These are phyloP conservation scores for Solanum etuberosum DNA, from an alignment of 257 asterid genomes.

Conservation along the genomic window DNA sequence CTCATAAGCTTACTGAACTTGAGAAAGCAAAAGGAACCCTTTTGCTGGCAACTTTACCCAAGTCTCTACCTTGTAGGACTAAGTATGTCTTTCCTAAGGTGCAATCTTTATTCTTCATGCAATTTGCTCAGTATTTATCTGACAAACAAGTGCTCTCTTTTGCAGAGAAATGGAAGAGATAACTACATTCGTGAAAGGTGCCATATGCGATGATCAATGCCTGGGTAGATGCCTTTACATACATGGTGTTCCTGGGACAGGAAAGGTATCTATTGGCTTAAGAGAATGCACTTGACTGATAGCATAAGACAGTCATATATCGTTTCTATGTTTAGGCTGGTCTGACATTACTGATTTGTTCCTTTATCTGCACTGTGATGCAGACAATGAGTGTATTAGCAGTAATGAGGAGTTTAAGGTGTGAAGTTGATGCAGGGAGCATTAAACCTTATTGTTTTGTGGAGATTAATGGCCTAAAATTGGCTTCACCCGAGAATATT, in stretches of 20 bases:
- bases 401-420: conserved; percentile 67
- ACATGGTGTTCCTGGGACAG: conserved; percentile 99
- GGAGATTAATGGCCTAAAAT: conserved; percentile 91
- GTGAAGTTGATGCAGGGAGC: conserved; percentile 79
- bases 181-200: conserved; percentile 73
- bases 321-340: neutral
- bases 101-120: neutral
- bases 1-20: conserved; percentile 77
- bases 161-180: conserved; percentile 91
- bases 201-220: conserved; percentile 82
- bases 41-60: conserved; percentile 77
- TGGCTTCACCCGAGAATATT: conserved; percentile 88
- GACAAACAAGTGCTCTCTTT: neutral
- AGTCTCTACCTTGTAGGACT: conserved; percentile 83
- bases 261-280: conserved; percentile 48
- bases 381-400: conserved; percentile 96
- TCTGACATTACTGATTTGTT: neutral
- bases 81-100: conserved; percentile 37
- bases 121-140: neutral
- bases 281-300: neutral
- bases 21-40: conserved; percentile 88
- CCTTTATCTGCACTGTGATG: conserved; percentile 20
- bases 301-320: neutral
- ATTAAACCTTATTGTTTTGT: conserved; percentile 77
- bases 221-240: conserved; percentile 90